Evolutionary conservation across 2,329 filamentous ascomycete species (phyloP), one percentile per base, ranked within the genome.

Genomic region (Amauroascus niger): DNA sequence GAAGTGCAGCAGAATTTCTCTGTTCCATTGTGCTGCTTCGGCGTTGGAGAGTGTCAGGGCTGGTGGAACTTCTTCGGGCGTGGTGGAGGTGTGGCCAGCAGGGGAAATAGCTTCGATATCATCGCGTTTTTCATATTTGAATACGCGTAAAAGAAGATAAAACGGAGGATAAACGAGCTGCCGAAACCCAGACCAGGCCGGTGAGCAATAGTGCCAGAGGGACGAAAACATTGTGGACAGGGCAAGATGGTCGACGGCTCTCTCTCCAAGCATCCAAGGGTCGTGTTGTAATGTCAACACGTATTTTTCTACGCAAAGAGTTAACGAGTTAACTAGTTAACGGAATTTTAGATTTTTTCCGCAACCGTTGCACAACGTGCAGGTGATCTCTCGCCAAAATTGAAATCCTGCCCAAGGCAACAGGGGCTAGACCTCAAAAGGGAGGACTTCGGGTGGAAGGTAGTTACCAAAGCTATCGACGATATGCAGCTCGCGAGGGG

Each of bases 1-100:
- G 46, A 64, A 63, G 30, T 51, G 39, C 1, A 33, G 50, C 55
- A 63, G 59, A 2, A 63, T 52, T 9, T 63, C 56, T 51, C 45
- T 54, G 54, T 63, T 63, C 59, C 58, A 61, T 44, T 60, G 58
- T 45, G 49, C 57, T 1, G 61, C 60, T 43, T 43, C 22, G 13
- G 39, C 39, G 13, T 22, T 43, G 8, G 39, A 26, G 39, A 43
- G 39, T 24, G 39, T 13, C 18, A 26, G 35, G 35, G 35, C 35
- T 39, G 14, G 35, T 39, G 35, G 35, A 39, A n/a, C 35, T 39
- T 39, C n/a, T 16, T 18, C 40, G 40, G 6, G 3, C 40, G 18
- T 28, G 40, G 18, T 14, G 40, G 40, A 44, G 40, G 44, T 45
- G 22, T n/a, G 24, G 41, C 41, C 41, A 30, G 41, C 41, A 24